Conservation (phyloP, 2,329 filamentous ascomycete genomes). For the Claviceps pusilla region DNA sequence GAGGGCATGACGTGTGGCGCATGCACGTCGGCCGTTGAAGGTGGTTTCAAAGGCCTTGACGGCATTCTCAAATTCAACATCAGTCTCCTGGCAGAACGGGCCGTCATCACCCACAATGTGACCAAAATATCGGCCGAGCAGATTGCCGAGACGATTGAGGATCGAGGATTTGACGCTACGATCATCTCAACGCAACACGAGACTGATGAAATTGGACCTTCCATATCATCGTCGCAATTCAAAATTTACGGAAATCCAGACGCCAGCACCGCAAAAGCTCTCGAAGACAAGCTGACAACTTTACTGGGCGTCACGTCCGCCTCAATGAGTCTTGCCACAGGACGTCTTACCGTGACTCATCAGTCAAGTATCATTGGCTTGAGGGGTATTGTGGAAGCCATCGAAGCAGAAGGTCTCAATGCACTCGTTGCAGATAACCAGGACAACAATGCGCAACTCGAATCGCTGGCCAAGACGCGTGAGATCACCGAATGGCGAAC, state of each 20-base stretch:
- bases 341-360: slow-evolving; percentile 59
- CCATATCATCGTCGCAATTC: slow-evolving; percentile 52
- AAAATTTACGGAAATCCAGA: slow-evolving; percentile 71
- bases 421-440: slow-evolving; percentile 80
- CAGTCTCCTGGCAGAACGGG: slow-evolving; percentile 81
- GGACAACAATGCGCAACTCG: slow-evolving; percentile 91
- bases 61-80: slow-evolving; percentile 87
- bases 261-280: slow-evolving; percentile 50
- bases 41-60: slow-evolving; percentile 60
- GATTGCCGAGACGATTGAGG: slow-evolving; percentile 73
- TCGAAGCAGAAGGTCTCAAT: slow-evolving; percentile 75
- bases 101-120: slow-evolving; percentile 72
- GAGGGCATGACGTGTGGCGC: slow-evolving; percentile 97
- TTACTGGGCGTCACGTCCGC: slow-evolving; percentile 61
- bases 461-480: slow-evolving; percentile 88
- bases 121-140: slow-evolving; percentile 54
- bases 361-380: slow-evolving; percentile 60
- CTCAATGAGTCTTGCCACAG: slow-evolving; percentile 56
- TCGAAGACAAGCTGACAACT: slow-evolving; percentile 53
- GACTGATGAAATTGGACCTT: slow-evolving; percentile 35
- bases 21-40: slow-evolving; percentile 82
- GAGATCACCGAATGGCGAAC: slow-evolving; percentile 88
- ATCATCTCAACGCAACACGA: slow-evolving; percentile 63
- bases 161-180: slow-evolving; percentile 73
- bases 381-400: slow-evolving; percentile 62